Percentiles rank a stretch among this genome's conserved stretches.
Evolutionary conservation across 2,329 filamentous ascomycete species (phyloP).

Genomic region (Neocucurbitaria cava): DNA sequence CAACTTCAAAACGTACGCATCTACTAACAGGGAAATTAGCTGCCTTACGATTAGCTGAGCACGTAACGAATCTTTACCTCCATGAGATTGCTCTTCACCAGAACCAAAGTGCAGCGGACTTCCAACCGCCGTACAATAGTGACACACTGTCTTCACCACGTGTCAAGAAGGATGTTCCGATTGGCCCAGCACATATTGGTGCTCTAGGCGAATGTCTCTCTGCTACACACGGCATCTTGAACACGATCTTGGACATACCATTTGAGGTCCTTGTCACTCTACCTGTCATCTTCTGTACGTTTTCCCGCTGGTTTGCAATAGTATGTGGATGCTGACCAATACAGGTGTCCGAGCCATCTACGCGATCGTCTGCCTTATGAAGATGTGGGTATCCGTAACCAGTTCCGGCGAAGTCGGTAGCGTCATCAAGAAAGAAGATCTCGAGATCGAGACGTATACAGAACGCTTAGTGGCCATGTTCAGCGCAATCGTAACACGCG

Average conservation of each 20-base stretch:
- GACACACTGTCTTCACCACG: constrained; percentile 49
- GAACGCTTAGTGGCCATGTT: constrained; percentile 56
- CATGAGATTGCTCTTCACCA: constrained; percentile 60
- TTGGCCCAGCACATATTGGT: constrained; percentile 56
- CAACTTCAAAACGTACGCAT: background rate
- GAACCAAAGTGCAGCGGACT: constrained; percentile 52
- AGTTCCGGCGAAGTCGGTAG: constrained; percentile 58
- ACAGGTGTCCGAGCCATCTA: constrained; percentile 62
- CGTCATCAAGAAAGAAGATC: constrained; percentile 56
- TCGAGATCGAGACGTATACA: constrained; percentile 57
- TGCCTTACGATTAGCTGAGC: constrained; percentile 53
- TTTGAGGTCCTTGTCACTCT: constrained; percentile 52
- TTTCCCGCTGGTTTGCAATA: background rate
- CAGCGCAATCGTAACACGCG: constrained; percentile 50
- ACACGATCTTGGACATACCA: constrained; percentile 58
- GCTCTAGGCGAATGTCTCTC: constrained; percentile 56
- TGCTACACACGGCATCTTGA: constrained; percentile 56
- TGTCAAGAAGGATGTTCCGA: constrained; percentile 48
- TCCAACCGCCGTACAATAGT: constrained; percentile 53
- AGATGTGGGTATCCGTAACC: constrained; percentile 64
- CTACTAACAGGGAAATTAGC: constrained; percentile 31
- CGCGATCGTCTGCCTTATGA: constrained; percentile 65
- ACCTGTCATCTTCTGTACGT: constrained; percentile 55
- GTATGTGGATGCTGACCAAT: constrained; percentile 23
- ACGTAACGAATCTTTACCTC: constrained; percentile 57